Conservation (phyloP, 2,329 filamentous ascomycete species). For the Neophaeococcomyces aloes region DNA sequence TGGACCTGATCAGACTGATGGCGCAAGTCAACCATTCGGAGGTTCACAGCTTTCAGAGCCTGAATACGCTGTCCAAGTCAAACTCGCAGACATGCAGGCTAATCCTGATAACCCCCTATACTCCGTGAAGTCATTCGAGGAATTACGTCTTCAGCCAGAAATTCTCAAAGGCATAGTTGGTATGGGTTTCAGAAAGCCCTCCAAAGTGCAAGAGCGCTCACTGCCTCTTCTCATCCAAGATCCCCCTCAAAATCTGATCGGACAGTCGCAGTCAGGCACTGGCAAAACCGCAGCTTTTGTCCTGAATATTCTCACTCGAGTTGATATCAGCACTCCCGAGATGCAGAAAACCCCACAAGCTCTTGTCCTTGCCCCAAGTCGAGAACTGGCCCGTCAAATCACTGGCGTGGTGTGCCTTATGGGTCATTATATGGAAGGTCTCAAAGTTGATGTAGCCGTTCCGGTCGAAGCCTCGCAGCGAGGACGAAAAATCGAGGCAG, state of each 20-base stretch:
- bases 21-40: slow-evolving; percentile 27
- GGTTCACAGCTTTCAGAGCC: slow-evolving; percentile 55
- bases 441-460: slow-evolving; percentile 71
- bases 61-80: slow-evolving; percentile 82
- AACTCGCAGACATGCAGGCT: slow-evolving; percentile 76
- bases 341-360: slow-evolving; percentile 59
- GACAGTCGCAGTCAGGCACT: slow-evolving; percentile 97
- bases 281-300: slow-evolving; percentile 97
- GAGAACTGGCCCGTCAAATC: slow-evolving; percentile 91
- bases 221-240: slow-evolving; percentile 77
- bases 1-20: slow-evolving; percentile 29
- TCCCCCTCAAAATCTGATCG: slow-evolving; percentile 89
- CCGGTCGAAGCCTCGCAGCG: slow-evolving; percentile 61
- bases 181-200: slow-evolving; percentile 88
- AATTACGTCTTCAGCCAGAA: slow-evolving; percentile 61
- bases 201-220: slow-evolving; percentile 94
- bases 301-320: slow-evolving; percentile 75
- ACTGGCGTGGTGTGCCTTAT: slow-evolving; percentile 73
- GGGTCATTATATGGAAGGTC: slow-evolving; percentile 67
- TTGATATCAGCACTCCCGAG: slow-evolving; percentile 60
- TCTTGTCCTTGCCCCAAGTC: slow-evolving; percentile 78
- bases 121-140: slow-evolving; percentile 72
- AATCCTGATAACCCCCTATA: slow-evolving; percentile 80
- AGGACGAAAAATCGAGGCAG: slow-evolving; percentile 57
- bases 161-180: slow-evolving; percentile 67